These are phyloP conservation scores for Curvularia spicifera DNA, from an alignment of 2,329 filamentous ascomycete species.

Conservation along the genomic window DNA sequence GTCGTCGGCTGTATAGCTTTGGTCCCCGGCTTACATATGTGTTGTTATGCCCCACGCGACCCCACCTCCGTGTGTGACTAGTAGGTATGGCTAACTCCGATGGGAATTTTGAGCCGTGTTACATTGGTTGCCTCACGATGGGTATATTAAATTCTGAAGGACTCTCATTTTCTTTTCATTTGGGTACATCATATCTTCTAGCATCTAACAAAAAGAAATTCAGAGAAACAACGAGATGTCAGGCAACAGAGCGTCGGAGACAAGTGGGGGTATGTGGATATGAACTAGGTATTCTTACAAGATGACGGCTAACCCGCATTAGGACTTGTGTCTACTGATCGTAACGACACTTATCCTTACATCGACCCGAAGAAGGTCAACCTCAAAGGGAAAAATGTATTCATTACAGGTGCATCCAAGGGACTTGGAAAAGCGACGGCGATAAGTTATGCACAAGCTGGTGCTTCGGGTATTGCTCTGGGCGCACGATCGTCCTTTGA, in stretches of 20 bases:
- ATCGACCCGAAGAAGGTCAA: slow-evolving; percentile 53
- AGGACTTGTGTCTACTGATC: slow-evolving; percentile 31
- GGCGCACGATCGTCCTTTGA: slow-evolving; percentile 57
- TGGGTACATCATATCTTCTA: not conserved
- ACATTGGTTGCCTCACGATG: not conserved
- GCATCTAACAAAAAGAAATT: not conserved
- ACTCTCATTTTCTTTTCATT: not conserved
- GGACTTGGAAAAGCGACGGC: slow-evolving; percentile 62
- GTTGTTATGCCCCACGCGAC: not conserved
- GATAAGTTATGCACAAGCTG: slow-evolving; percentile 61
- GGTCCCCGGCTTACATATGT: not conserved
- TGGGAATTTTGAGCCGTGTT: not conserved
- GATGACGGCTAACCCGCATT: not conserved
- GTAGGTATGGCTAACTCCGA: not conserved
- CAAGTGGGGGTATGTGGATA: not conserved
- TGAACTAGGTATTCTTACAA: too few species aligned
- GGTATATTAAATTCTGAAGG: not conserved
- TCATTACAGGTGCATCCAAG: slow-evolving; percentile 64
- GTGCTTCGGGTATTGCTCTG: slow-evolving; percentile 61
- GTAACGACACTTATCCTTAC: slow-evolving; percentile 60
- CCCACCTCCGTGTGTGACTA: not conserved
- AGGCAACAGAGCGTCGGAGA: not conserved
- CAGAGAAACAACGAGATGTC: not conserved
- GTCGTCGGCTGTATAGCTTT: not conserved
- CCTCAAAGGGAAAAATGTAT: slow-evolving; percentile 48